These are phyloP conservation scores for Penicillium soppii DNA, from an alignment of 495 filamentous ascomycete species.

Conservation along the genomic window DNA sequence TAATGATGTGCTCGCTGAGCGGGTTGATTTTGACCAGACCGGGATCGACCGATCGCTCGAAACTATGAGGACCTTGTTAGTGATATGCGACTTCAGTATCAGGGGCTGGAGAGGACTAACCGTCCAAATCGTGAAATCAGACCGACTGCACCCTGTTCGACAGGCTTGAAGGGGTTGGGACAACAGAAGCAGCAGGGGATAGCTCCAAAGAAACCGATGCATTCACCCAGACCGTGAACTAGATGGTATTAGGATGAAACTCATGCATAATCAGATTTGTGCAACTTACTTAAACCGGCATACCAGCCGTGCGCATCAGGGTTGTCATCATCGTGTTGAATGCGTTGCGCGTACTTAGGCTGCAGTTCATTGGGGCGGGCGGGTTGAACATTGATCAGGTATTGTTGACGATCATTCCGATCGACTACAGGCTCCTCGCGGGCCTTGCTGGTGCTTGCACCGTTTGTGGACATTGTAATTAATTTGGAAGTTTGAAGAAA, in stretches of 20 bases:
- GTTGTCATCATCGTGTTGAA: conserved; percentile 66
- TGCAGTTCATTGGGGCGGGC: conserved; percentile 82
- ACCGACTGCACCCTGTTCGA: conserved; percentile 89
- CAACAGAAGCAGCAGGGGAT: conserved; percentile 90
- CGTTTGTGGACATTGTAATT: conserved; percentile 30
- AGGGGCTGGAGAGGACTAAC: conserved; percentile 20
- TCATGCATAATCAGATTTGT: neutral
- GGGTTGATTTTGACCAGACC: conserved; percentile 98
- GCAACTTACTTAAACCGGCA: conserved; percentile 73
- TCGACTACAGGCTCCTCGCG: conserved; percentile 27
- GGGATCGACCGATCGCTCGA: conserved; percentile 94
- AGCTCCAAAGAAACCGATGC: conserved; percentile 78
- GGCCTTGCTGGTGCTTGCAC: conserved; percentile 42
- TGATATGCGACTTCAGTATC: neutral
- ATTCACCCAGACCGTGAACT: conserved; percentile 75
- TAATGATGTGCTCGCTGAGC: conserved; percentile 83
- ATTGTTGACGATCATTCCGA: conserved; percentile 16
- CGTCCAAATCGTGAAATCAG: conserved; percentile 94
- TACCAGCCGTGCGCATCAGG: conserved; percentile 84
- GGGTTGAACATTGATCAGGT: conserved; percentile 75
- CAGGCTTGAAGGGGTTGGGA: conserved; percentile 97
- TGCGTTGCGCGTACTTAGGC: conserved; percentile 76
- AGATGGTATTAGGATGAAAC: conserved; percentile 1
- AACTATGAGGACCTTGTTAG: conserved; percentile 36
- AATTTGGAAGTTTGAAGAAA: neutral